Percentiles rank a stretch among this genome's conserved stretches.
phyloP scores from a whole-genome alignment of 2,329 filamentous ascomycete genomes.

The Allantophomopsis cytisporea region DNA sequence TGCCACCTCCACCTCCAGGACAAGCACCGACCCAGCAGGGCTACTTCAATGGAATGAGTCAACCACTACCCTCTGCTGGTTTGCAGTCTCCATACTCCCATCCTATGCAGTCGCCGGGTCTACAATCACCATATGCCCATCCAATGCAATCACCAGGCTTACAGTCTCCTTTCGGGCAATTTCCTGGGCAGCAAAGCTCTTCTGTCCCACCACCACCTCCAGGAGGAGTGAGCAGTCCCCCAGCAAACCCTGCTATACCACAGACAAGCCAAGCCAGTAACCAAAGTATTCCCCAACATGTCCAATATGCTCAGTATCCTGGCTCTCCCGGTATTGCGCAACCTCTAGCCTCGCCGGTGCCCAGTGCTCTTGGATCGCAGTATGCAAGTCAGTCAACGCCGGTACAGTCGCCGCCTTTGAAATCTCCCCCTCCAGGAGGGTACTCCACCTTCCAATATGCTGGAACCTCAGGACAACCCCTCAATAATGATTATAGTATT shows the following conservation, averaged over 20 bases:
- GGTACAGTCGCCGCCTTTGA: conserved; percentile 3
- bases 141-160: conserved; percentile 9
- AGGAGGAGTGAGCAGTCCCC: background rate
- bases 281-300: conserved; percentile 1
- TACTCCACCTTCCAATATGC: conserved; percentile 40
- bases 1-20: background rate
- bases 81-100: conserved; percentile 2
- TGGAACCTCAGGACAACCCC: conserved; percentile 15
- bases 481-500: conserved; percentile 36
- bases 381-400: no score
- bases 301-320: conserved; percentile 31
- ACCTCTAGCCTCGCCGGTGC: conserved; percentile 5
- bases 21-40: background rate
- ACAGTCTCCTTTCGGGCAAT: conserved; percentile 10
- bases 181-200: conserved; percentile 6
- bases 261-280: no score
- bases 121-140: conserved; percentile 11
- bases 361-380: conserved; percentile 3
- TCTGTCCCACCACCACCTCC: conserved; percentile 5
- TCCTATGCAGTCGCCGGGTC: conserved; percentile 6
- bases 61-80: conserved; percentile 15
- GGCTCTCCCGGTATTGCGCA: conserved; percentile 29
- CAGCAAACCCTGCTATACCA: no score
- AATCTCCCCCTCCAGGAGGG: conserved; percentile 31
- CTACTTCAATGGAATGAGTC: conserved; percentile 21